A percentile compares a stretch with the other conserved stretches of the same genome.
Conservation (phyloP, 2,329 filamentous ascomycete genomes). For the Neofusicoccum sp. region DNA sequence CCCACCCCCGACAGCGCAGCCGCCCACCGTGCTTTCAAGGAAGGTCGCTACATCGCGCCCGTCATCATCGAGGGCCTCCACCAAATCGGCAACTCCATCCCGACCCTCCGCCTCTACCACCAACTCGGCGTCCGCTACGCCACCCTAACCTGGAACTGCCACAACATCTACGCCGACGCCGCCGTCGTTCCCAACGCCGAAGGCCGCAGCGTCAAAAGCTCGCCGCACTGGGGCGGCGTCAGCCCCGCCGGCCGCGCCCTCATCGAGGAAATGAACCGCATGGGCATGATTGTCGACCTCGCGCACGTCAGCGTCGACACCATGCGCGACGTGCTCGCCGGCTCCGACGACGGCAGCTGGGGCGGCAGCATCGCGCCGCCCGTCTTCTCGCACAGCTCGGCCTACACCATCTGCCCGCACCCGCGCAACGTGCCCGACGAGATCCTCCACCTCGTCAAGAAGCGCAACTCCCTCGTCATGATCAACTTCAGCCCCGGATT, state of each 20-base stretch:
- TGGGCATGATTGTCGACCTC: slow-evolving; percentile 93
- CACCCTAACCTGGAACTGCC: slow-evolving; percentile 91
- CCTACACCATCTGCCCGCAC: slow-evolving; percentile 79
- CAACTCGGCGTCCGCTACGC: slow-evolving; percentile 81
- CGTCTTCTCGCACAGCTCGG: slow-evolving; percentile 88
- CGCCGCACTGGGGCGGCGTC: slow-evolving; percentile 71
- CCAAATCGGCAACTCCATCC: slow-evolving; percentile 84
- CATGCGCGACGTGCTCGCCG: slow-evolving; percentile 79
- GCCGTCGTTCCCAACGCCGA: slow-evolving; percentile 62
- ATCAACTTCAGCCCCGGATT: slow-evolving; percentile 86
- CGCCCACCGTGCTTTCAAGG: slow-evolving; percentile 58
- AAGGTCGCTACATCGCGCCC: slow-evolving; percentile 37
- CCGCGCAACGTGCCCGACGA: slow-evolving; percentile 89
- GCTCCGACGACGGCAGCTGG: slow-evolving; percentile 57
- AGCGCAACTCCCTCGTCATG: slow-evolving; percentile 79
- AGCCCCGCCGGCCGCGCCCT: slow-evolving; percentile 69
- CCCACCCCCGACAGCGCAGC: slow-evolving; percentile 60
- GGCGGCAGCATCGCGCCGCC: slow-evolving; percentile 75
- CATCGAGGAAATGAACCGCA: slow-evolving; percentile 86
- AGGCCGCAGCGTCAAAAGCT: slow-evolving; percentile 43
- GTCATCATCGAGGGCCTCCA: slow-evolving; percentile 71
- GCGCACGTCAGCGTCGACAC: slow-evolving; percentile 79
- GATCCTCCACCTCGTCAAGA: slow-evolving; percentile 74
- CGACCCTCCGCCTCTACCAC: slow-evolving; percentile 75
- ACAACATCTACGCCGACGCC: slow-evolving; percentile 86